Base-by-base conservation (phyloP, 1,284 basidiomycete species). In the Sanghuangporus sanghuang region DNA sequence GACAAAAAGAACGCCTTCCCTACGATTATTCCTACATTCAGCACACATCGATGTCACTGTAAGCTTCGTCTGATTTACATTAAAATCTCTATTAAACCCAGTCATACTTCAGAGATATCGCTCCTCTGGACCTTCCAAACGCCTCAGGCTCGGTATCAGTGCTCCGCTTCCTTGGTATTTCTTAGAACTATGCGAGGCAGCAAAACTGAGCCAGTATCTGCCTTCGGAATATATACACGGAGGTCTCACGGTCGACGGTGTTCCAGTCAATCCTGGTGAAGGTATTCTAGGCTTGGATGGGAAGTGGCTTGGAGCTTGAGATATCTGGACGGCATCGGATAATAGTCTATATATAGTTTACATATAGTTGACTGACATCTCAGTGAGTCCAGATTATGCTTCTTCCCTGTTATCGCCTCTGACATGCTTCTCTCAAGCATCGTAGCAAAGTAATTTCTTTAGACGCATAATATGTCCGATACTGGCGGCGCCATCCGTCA, bases 21-120 rank as follows among this genome's bases (percentile, higher is more conserved):
- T 18, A 16, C 78, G 81, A n/a, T 71, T 87, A 21, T 86, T 84
- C 67, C 73, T 90, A 7, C 87, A 90, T 67, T 78, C 86, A 5
- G 81, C 85, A 0, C 78, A 81, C 39, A 66, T 87, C 36, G 81
- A 82, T 2, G 74, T 87, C 62, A 78, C 76, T 18, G 86, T 87
- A 66, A 69, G 84, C 73, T 53, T 57, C 36, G 12, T 46, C 2
- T n/a, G 54, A n/a, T n/a, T 32, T 60, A 32, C 36, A n/a, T 16
- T 56, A 40, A 23, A 9, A 35, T 16, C 1, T 11, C 2, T 39
- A 5, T 56, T 14, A 5, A 23, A 36, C 3, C 35, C n/a, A 32
- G 35, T 56, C 21, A 52, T 56, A 18, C 14, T 35, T 48, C 65
- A 88, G 86, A 75, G 81, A 50, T 86, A 81, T 67, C 74, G 72